Conservation (phyloP, 1,139 yeast species). For the Blastobotrys illinoisensis region DNA sequence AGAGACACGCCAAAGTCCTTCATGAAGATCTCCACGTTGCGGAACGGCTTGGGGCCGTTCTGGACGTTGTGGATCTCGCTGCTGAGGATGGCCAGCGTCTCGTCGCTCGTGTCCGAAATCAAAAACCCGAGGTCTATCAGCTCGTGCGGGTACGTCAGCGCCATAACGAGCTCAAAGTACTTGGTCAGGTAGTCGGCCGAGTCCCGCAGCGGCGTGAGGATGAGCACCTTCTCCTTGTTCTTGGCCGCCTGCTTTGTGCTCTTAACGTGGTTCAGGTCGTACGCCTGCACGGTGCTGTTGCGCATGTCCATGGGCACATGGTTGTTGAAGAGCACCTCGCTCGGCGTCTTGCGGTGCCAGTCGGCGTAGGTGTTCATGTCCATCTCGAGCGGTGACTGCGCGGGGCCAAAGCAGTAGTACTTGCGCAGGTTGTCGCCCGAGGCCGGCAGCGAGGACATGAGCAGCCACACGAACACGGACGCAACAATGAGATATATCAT, state of each 20-base stretch:
- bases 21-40: constrained; percentile 51
- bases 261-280: constrained; percentile 62
- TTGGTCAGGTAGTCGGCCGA: constrained; percentile 72
- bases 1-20: constrained; percentile 60
- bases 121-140: constrained; percentile 85
- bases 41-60: constrained; percentile 42
- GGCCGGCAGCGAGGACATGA: constrained; percentile 15
- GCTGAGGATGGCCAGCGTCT: constrained; percentile 61
- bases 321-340: constrained; percentile 26
- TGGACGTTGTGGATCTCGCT: constrained; percentile 35
- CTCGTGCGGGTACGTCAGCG: constrained; percentile 76
- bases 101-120: constrained; percentile 71
- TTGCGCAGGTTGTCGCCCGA: constrained; percentile 17
- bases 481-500: constrained; percentile 11
- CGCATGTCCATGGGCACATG: constrained; percentile 17
- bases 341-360: constrained; percentile 25
- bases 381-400: constrained; percentile 26
- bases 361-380: constrained; percentile 24
- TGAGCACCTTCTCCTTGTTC: constrained; percentile 74
- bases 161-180: constrained; percentile 79
- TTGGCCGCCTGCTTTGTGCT: constrained; percentile 62
- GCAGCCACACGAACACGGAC: constrained; percentile 12
- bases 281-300: constrained; percentile 34
- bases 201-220: constrained; percentile 75
- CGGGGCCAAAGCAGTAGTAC: constrained; percentile 28